A percentile compares a stretch with the other conserved stretches of the same genome.
These are phyloP conservation scores for Phanerodontia chrysosporium DNA, from an alignment of 768 basidiomycete species.

Conservation along the genomic window DNA sequence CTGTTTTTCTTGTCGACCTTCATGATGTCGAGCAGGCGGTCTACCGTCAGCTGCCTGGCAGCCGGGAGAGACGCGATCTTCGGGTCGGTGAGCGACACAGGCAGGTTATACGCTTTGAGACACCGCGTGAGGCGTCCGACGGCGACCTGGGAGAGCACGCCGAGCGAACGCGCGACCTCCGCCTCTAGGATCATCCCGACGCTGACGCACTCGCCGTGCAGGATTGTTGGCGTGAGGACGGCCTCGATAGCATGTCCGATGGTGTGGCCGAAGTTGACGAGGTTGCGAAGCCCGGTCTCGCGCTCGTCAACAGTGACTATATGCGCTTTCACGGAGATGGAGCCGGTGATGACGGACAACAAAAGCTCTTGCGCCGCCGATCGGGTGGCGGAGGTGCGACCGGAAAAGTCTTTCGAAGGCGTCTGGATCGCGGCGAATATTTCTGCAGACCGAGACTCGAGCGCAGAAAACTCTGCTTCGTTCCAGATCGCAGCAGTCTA, in stretches of 20 bases:
- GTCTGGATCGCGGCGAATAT: conserved; percentile 84
- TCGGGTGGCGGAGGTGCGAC: conserved; percentile 59
- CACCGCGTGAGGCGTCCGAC: conserved; percentile 85
- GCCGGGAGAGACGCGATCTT: conserved; percentile 69
- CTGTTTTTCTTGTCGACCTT: conserved; percentile 97
- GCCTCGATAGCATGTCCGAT: conserved; percentile 99
- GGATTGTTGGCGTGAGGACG: conserved; percentile 84
- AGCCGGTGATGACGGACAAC: conserved; percentile 86
- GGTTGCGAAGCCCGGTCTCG: conserved; percentile 94
- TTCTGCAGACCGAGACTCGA: conserved; percentile 82
- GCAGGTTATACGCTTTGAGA: conserved; percentile 88
- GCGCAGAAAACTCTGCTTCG: conserved; percentile 79
- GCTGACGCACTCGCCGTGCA: conserved; percentile 95
- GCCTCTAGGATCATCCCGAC: conserved; percentile 97
- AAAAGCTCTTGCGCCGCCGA: conserved; percentile 77
- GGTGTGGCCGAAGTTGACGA: conserved; percentile 98
- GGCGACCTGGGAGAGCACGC: conserved; percentile 85
- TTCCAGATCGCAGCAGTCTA: conserved; percentile 99
- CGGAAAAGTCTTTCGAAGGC: conserved; percentile 54
- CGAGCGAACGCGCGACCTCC: conserved; percentile 85
- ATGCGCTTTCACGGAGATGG: conserved; percentile 92
- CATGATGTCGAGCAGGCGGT: conserved; percentile 89
- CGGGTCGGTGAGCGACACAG: conserved; percentile 75
- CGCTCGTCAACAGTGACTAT: conserved; percentile 97
- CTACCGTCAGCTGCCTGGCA: conserved; percentile 69